Base-by-base conservation (phyloP, 164 flowering plant species). In the Annona squamosa region DNA sequence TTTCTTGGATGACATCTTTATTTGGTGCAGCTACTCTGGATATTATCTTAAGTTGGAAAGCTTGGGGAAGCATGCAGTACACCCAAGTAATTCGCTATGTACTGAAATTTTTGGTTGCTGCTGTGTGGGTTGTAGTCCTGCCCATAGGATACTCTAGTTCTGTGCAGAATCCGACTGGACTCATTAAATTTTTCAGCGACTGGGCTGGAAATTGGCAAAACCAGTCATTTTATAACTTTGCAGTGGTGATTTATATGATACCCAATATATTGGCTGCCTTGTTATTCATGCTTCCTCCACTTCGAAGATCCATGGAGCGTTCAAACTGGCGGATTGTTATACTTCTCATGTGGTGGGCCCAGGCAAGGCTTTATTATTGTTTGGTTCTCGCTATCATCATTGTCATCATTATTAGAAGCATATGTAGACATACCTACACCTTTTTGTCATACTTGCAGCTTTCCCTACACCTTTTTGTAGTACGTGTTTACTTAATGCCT, bases 311-410 rank as follows among this genome's bases (percentile, higher is more conserved):
- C 68, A 77, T 96, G 89, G 99, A 96, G 83, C 90, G 93, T 45
- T 92, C 99, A 67, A 92, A 91, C 72, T 86, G 82, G 86, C 84
- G 84, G 2, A 85, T 92, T 65, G 48, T 96, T 75, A 76, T 77
- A 65, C 73, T 93, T 74, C 66, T 93, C 16, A 80, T 89, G 92
- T 96, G 99, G 99, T 96, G 99, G 98, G 87, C 98, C 48, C 99
- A 95, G 96, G 99, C 81, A 86, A 84, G 89, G 13, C 73, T 79
- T 41, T 80, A 4, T 73, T 62, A 26, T 26, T 59, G 41, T 10
- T 6, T 44, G 18, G n/a, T 42, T 46, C 6, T 71, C 61, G 45
- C 5, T 6, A 59, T 57, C 2, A 37, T 47, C 42, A 3, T 57
- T 26, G 37, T 26, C 37, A 26, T 26, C 37, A 26, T 3, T 4